Base-by-base conservation (phyloP, 257 asterid genomes). In the Coffea eugenioides region DNA sequence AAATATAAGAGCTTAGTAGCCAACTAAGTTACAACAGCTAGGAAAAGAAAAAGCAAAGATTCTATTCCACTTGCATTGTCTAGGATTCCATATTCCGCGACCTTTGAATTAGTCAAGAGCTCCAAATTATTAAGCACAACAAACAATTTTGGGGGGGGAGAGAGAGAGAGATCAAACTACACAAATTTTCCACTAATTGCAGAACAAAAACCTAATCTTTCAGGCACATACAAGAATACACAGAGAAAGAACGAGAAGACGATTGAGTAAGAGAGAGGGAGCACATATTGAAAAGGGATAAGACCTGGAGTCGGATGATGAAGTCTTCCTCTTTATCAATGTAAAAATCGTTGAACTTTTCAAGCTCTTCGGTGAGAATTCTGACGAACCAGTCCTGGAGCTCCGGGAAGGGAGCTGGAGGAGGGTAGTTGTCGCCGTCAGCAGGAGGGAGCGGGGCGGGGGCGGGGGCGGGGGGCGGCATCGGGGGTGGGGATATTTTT, bases 281-380 rank as follows among this genome's bases (percentile, higher is more conserved):
- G 43, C 20, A 20, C 8, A 27, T 41, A 5, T 64, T 23, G 72
- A 7, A 66, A 72, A 1, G 66, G 52, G 2, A n/a, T 16, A 39
- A 23, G 49, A 96, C 99, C 99, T 92, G 93, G 74, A 91, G 82
- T 56, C 97, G 96, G 83, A 96, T 92, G 80, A 92, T 87, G 84
- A 94, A 88, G 16, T 90, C 97, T 84, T 90, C 98, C 91, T 96
- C 99, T 90, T 89, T 92, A 73, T 91, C 98, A 88, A 96, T 97
- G 91, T 90, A 96, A 85, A 96, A 96, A 87, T 94, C 95, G 86
- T 94, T 92, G 88, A 96, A 90, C 90, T 96, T 96, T 71, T 91
- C 91, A 57, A 96, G 89, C 79, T 96, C 98, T 78, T 86, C 91
- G 68, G 78, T 79, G 34, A 94, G 97, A 83, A 89, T 81, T 73